phyloP scores from a whole-genome alignment of 2,329 filamentous ascomycete species.

The Colletotrichum trifolii region DNA sequence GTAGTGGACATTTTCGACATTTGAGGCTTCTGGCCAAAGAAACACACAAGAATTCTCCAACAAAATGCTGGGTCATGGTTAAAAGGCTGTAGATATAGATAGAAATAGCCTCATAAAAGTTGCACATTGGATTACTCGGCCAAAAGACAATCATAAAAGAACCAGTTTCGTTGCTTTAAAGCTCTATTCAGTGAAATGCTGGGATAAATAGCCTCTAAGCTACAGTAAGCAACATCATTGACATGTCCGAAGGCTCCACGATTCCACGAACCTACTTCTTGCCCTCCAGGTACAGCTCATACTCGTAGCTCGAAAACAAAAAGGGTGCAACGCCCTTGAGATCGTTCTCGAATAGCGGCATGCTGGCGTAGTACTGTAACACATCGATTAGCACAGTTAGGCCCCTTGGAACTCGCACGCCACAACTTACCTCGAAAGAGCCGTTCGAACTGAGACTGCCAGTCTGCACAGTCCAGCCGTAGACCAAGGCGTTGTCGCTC shows the following conservation, averaged over 20 bases:
- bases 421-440: conserved; percentile 52
- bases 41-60: too few species aligned
- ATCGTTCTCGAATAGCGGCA: conserved; percentile 41
- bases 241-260: too few species aligned
- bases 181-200: too few species aligned
- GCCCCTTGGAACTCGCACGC: not conserved
- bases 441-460: conserved; percentile 50
- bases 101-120: too few species aligned
- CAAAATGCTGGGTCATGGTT: too few species aligned
- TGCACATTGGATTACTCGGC: too few species aligned
- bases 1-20: too few species aligned
- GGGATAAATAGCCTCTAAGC: too few species aligned
- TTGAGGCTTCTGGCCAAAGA: too few species aligned
- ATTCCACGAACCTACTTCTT: not conserved
- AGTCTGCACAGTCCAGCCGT: conserved; percentile 48
- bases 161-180: too few species aligned
- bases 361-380: conserved; percentile 40
- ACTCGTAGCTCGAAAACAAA: conserved; percentile 42
- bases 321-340: conserved; percentile 42
- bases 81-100: too few species aligned
- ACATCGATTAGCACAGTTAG: not conserved
- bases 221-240: too few species aligned
- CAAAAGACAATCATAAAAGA: accelerated
- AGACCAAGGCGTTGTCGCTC: conserved; percentile 55
- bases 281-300: conserved; percentile 33